These are phyloP conservation scores for Fusarium nanum DNA, from an alignment of 2,329 filamentous ascomycete species.

Conservation along the genomic window DNA sequence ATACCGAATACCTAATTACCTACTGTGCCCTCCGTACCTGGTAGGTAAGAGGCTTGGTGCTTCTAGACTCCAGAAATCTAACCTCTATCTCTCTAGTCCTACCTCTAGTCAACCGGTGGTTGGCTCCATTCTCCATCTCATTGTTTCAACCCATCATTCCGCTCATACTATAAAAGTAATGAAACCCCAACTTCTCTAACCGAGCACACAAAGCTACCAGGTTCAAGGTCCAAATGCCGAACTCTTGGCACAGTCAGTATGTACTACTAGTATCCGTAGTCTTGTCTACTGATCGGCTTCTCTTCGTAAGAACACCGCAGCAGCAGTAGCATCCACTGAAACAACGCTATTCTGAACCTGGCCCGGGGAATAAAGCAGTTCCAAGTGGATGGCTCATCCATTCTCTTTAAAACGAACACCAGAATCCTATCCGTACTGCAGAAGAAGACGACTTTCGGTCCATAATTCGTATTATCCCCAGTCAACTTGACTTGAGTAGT, in stretches of 20 bases:
- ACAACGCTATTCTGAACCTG: not conserved
- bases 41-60: not conserved
- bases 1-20: too few relatives aligned
- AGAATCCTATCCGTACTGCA: not conserved
- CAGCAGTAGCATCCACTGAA: not conserved
- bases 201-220: conserved; percentile 22
- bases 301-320: conserved; percentile 11
- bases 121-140: conserved; percentile 16
- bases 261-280: not conserved
- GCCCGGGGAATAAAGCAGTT: conserved; percentile 2
- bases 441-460: not conserved
- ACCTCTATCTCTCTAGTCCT: not conserved
- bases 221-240: conserved; percentile 21
- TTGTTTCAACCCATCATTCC: conserved; percentile 33
- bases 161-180: conserved; percentile 10
- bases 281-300: not conserved
- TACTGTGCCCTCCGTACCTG: too few relatives aligned
- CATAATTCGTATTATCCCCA: not conserved
- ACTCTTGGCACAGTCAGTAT: conserved; percentile 11
- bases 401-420: not conserved
- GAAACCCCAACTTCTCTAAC: conserved; percentile 37
- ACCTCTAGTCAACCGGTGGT: conserved; percentile 13
- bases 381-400: conserved; percentile 1
- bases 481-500: not conserved
- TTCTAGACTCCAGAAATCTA: not conserved